Conservation (phyloP, 2,329 filamentous ascomycete genomes). For the Paradendryphiella salina region DNA sequence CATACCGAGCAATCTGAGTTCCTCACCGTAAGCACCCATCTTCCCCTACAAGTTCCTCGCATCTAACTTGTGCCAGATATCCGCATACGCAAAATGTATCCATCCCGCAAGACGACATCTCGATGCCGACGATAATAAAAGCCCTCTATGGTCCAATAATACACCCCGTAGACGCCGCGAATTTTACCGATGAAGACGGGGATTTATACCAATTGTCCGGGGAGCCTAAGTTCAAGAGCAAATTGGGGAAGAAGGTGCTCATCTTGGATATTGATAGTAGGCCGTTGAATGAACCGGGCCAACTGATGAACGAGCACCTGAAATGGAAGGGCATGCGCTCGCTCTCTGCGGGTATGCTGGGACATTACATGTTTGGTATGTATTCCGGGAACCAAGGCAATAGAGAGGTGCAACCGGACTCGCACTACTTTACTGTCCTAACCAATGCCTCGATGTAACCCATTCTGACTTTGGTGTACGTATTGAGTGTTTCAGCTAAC, state of each 20-base stretch:
- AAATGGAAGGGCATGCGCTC: slow-evolving; percentile 46
- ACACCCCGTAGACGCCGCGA: slow-evolving; percentile 41
- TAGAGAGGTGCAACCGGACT: neutral
- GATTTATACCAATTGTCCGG: slow-evolving; percentile 38
- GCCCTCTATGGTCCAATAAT: slow-evolving; percentile 44
- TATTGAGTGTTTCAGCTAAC: slow-evolving; percentile 13
- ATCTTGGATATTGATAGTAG: slow-evolving; percentile 47
- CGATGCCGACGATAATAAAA: slow-evolving; percentile 46
- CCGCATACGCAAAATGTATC: slow-evolving; percentile 32
- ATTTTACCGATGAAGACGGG: slow-evolving; percentile 47
- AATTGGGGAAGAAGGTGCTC: slow-evolving; percentile 44
- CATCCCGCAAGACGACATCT: slow-evolving; percentile 32
- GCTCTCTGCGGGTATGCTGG: slow-evolving; percentile 46
- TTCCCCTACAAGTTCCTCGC: neutral
- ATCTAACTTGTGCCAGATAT: slow-evolving; percentile 23
- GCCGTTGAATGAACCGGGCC: slow-evolving; percentile 39
- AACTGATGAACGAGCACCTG: slow-evolving; percentile 43
- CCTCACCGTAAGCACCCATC: slow-evolving; percentile 28
- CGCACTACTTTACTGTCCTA: neutral
- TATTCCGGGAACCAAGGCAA: neutral
- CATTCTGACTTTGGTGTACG: neutral
- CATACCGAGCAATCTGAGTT: slow-evolving; percentile 23
- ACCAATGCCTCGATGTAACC: neutral
- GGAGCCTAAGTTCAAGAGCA: slow-evolving; percentile 40
- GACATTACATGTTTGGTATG: slow-evolving; percentile 46